Evolutionary conservation across 2,329 filamentous ascomycete genomes (phyloP).

Genomic region (Aotearoamyces nothofagi): DNA sequence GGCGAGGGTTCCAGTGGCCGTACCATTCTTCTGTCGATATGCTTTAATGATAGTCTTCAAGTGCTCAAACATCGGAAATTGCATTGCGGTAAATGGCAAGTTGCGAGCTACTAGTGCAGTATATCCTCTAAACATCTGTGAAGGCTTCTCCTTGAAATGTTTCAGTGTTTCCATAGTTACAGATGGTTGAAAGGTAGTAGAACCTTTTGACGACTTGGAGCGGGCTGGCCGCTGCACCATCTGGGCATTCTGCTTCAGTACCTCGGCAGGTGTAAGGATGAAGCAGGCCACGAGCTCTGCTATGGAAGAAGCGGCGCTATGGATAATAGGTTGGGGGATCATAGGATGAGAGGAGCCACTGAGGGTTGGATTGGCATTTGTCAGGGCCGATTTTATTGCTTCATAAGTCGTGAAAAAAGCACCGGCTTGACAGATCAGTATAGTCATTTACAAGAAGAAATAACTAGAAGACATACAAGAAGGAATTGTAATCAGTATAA

Average conservation of each 20-base stretch:
- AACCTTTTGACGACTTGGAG: slow-evolving; percentile 13
- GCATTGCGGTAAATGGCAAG: slow-evolving; percentile 72
- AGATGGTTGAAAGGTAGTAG: slow-evolving; percentile 34
- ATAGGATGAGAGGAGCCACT: slow-evolving; percentile 41
- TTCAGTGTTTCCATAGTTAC: slow-evolving; percentile 36
- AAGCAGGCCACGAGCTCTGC: slow-evolving; percentile 77
- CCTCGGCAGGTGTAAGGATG: slow-evolving; percentile 77
- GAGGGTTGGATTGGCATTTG: slow-evolving; percentile 28
- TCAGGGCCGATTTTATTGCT: slow-evolving; percentile 50
- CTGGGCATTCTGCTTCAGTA: slow-evolving; percentile 88
- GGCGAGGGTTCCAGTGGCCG: slow-evolving; percentile 24
- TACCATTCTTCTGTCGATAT: slow-evolving; percentile 22
- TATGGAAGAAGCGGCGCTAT: slow-evolving; percentile 57
- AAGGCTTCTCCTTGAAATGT: slow-evolving; percentile 37
- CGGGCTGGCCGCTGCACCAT: slow-evolving; percentile 39
- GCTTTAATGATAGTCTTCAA: slow-evolving; percentile 38
- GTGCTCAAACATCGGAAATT: slow-evolving; percentile 77
- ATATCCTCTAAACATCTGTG: slow-evolving; percentile 53
- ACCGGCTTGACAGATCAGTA: slow-evolving; percentile 39
- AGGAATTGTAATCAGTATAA: slow-evolving; percentile 78
- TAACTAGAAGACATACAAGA: slow-evolving; percentile 37
- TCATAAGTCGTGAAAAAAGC: slow-evolving; percentile 89
- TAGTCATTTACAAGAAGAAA: neutral
- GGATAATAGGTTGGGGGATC: slow-evolving; percentile 54
- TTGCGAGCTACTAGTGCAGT: slow-evolving; percentile 70